Percentiles rank a stretch among this genome's conserved stretches.
Evolutionary conservation across 306 rosid genomes (phyloP).

Genomic region (Trifolium subterraneum): DNA sequence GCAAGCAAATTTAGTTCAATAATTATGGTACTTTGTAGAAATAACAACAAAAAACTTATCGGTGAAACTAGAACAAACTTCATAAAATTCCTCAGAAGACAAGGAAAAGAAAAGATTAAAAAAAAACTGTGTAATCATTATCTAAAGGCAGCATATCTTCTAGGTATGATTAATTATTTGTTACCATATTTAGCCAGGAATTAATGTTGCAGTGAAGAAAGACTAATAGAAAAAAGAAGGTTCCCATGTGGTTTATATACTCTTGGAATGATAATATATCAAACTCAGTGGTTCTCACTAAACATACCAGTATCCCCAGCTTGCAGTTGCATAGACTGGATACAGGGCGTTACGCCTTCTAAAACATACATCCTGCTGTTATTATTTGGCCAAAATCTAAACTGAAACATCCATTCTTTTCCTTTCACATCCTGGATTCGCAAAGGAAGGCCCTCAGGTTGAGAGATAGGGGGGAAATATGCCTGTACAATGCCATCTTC

Average conservation of each 20-base stretch:
- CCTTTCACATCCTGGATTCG: constrained; percentile 97
- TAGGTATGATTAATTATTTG: constrained; percentile 13
- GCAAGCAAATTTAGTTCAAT: constrained; percentile 14
- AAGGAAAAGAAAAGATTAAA: neutral
- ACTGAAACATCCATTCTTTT: constrained; percentile 98
- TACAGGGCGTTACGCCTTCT: constrained; percentile 99
- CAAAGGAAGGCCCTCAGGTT: constrained; percentile 98
- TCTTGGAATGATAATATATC: constrained; percentile 32
- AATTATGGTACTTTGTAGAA: constrained; percentile 4
- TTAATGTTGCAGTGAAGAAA: neutral
- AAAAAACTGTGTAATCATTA: constrained; percentile 21
- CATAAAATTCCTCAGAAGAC: constrained; percentile 9
- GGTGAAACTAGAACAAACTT: constrained; percentile 15
- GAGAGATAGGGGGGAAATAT: constrained; percentile 97
- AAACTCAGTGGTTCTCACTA: constrained; percentile 27
- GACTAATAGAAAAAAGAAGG: constrained; percentile 2
- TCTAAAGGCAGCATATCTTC: constrained; percentile 27
- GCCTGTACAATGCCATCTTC: constrained; percentile 63
- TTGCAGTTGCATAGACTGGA: constrained; percentile 99
- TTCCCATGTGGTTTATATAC: constrained; percentile 21
- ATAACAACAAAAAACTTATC: neutral
- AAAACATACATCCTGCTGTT: constrained; percentile 99
- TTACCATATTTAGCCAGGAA: constrained; percentile 25
- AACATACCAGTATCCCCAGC: constrained; percentile 97
- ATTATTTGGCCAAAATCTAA: constrained; percentile 99